Conservation (phyloP, 2,329 filamentous ascomycete species). For the Cadophora sp. region DNA sequence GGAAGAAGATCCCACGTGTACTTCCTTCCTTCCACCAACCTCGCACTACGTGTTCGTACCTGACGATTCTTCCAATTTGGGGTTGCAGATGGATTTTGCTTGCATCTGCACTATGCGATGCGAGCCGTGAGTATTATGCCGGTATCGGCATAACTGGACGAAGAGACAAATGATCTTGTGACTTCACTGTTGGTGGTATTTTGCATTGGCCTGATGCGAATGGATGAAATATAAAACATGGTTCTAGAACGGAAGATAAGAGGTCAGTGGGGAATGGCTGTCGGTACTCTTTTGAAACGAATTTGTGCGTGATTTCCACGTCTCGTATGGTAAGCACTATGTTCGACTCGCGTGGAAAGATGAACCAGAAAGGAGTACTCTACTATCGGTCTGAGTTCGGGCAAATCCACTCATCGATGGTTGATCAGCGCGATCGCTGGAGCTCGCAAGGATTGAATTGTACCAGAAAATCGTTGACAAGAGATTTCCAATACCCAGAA, state of each 20-base stretch:
- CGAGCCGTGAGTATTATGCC: neutral
- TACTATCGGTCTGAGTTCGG: too few relatives aligned
- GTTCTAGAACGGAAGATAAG: neutral
- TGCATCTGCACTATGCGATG: constrained; percentile 8
- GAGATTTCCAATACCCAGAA: too few relatives aligned
- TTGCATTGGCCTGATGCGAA: neutral
- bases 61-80: neutral
- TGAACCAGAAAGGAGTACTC: too few relatives aligned
- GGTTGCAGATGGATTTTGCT: neutral
- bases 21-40: neutral
- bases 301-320: neutral
- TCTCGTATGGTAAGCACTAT: neutral
- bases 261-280: neutral
- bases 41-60: constrained; percentile 10
- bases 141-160: constrained; percentile 4
- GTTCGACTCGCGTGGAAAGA: too few relatives aligned
- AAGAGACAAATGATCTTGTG: constrained; percentile 2
- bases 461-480: too few relatives aligned
- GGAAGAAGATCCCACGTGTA: neutral
- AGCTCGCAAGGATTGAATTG: too few relatives aligned
- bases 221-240: neutral
- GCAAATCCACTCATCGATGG: too few relatives aligned
- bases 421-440: too few relatives aligned
- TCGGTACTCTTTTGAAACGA: neutral
- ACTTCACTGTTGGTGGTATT: neutral